Base-by-base conservation (phyloP, 169 alveolate species). In the Plasmodium vivax region DNA sequence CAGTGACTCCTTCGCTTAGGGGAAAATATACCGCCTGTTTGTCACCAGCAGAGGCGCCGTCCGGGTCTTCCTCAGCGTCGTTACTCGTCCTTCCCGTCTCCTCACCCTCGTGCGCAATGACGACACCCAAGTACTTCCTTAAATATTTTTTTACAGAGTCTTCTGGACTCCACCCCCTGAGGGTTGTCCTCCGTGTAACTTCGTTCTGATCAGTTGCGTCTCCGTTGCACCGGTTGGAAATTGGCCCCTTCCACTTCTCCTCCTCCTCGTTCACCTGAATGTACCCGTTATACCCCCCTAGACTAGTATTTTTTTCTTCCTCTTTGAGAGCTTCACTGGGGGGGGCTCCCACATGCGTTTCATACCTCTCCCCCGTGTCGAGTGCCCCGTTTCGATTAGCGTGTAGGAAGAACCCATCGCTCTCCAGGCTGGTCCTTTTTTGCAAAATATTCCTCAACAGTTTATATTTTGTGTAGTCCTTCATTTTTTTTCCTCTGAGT, bases 401-500 rank as follows among this genome's bases (percentile, higher is more conserved):
- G 77, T 14, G 38, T 27, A 23, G 38, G 23, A 68, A 51, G 30
- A 27, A 19, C 19, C 82, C 72, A 27, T 68, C 54, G 1, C 77
- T 27, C 43, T 87, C 80, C 16, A 62, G 58, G 34, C 81, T 77
- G 23, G 36, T 45, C 58, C 83, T 84, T 71, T 79, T 87, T 56
- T 77, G 77, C 71, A 87, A 75, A 75, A 87, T 87, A 45, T 23
- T 77, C 32, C 71, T 87, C 62, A 87, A 75, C 10, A 58, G 45
- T 87, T 87, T 87, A 43, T 87, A 87, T 71, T 75, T 87, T 77
- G 51, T 77, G 58, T 87, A 87, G 38, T 71, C 32, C 34, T 38
- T 72, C 51, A 41, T 84, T 84, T 84, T 84, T 36, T 38, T 34
- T 56, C 54, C 84, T 30, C 34, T 47, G 32, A 10, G 2, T 54